Conservation (phyloP, 2,329 filamentous ascomycete genomes). For the Talaromyces sp. region DNA sequence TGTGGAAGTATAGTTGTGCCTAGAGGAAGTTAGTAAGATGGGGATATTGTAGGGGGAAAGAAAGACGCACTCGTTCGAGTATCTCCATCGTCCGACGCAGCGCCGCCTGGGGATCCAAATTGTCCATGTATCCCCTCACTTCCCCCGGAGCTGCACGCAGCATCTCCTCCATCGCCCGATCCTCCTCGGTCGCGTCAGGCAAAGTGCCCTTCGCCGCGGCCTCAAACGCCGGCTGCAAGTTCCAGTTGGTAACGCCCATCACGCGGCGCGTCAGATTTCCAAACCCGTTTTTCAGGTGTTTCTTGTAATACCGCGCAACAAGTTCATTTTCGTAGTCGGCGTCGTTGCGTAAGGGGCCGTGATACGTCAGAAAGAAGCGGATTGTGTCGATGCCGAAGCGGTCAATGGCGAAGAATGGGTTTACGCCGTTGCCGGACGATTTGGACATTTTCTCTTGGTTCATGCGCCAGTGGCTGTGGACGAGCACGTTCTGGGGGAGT, state of each 20-base stretch:
- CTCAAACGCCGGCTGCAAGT: constrained; percentile 55
- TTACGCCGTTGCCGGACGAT: constrained; percentile 88
- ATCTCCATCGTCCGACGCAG: constrained; percentile 60
- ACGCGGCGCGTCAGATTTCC: constrained; percentile 77
- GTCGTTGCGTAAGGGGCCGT: constrained; percentile 72
- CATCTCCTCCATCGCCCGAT: constrained; percentile 33
- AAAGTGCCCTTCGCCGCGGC: constrained; percentile 25
- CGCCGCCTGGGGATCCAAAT: constrained; percentile 60
- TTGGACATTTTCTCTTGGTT: constrained; percentile 94
- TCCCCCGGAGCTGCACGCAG: constrained; percentile 36
- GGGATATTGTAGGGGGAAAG: not conserved
- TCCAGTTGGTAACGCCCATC: constrained; percentile 64
- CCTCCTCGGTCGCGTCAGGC: constrained; percentile 23
- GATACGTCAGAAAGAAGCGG: constrained; percentile 80
- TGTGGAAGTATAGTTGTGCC: constrained; percentile 62
- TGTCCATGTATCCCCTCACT: constrained; percentile 56
- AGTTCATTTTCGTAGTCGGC: constrained; percentile 77
- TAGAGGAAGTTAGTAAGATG: too few relatives aligned
- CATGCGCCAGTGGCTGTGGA: constrained; percentile 94
- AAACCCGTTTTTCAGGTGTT: constrained; percentile 67
- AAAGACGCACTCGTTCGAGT: constrained; percentile 51
- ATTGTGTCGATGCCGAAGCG: constrained; percentile 83
- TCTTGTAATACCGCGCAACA: constrained; percentile 73
- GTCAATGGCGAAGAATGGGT: constrained; percentile 85
- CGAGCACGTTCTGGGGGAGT: constrained; percentile 71